Evolutionary conservation across 1,284 basidiomycete genomes (phyloP).

Genomic region (Wolfiporia cocos): DNA sequence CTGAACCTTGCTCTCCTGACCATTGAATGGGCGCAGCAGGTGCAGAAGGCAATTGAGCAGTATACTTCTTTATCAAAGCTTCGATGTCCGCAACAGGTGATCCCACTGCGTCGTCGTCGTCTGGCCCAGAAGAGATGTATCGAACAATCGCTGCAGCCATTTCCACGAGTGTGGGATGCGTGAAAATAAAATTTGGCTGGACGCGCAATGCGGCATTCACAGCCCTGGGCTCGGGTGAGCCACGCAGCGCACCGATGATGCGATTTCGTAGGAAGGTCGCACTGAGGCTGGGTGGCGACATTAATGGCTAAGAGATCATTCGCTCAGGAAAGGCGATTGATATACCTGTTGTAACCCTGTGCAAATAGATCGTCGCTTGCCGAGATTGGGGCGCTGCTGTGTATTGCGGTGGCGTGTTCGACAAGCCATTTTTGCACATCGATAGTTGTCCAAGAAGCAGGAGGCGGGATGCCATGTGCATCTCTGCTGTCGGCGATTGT

Average conservation of each 20-base stretch:
- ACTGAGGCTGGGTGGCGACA: conserved; percentile 29
- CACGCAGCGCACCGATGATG: conserved; percentile 27
- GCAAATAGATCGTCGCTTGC: conserved; percentile 36
- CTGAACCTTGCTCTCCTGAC: background rate
- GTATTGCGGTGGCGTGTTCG: conserved; percentile 19
- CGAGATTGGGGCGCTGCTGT: conserved; percentile 7
- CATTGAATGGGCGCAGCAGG: background rate
- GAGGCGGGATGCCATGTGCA: background rate
- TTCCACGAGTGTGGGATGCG: conserved; percentile 23
- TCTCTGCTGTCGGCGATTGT: background rate
- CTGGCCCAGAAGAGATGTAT: background rate
- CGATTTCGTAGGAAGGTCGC: conserved; percentile 36
- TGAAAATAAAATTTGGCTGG: conserved; percentile 28
- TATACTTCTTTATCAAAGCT: conserved; percentile 26
- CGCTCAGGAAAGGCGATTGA: too few relatives aligned
- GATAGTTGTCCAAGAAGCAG: background rate
- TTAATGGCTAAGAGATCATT: too few relatives aligned
- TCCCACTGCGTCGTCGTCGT: background rate
- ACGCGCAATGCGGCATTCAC: conserved; percentile 16
- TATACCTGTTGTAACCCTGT: conserved; percentile 37
- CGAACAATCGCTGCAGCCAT: conserved; percentile 7
- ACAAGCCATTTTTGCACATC: conserved; percentile 21
- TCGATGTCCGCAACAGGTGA: conserved; percentile 19
- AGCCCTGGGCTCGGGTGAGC: conserved; percentile 13
- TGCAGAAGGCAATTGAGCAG: background rate